Base-by-base conservation (phyloP, 306 rosid species). In the Sicyos edulis region DNA sequence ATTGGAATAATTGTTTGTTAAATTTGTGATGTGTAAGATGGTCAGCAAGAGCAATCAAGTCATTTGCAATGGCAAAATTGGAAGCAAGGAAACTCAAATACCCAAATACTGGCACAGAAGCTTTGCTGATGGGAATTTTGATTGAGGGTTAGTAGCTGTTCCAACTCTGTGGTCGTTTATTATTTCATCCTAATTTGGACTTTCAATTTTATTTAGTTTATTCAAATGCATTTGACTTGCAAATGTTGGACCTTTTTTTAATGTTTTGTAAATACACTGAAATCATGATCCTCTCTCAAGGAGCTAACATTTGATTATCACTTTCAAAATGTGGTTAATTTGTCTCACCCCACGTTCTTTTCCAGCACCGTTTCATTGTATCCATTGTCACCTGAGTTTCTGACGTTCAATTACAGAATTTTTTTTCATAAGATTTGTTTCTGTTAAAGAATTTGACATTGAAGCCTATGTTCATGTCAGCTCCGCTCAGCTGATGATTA, bases 101-200 rank as follows among this genome's bases (percentile, higher is more conserved):
- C 85, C 93, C 95, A 6, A 86, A 78, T 77, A 83, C 96, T 14
- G 98, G 98, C 60, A 90, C 98, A 1, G 98, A 93, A 78, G 76
- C 91, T 0, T 90, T 93, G 79, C 85, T 93, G 8, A 83, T 93
- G 98, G 98, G 98, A 76, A 86, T 90, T 82, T 78, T 93, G 72
- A 87, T 86, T 3, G 97, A 93, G 88, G 98, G 98, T 93, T 75
- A 73, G 95, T 75, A 69, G 37, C 75, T 14, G 45, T 65, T 32
- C 17, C 32, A 26, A 45, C 71, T 67, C 32, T 19, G 19, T 8
- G 32, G 19, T 79, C 58, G 17, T 59, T 29, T 57, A 16, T 51
- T 47, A 19, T 59, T 67, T 58, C 14, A 32, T 63, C 24, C 44
- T 42, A 19, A 5, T 60, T 58, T 71, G 40, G 29, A 24, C 44